Base-by-base conservation (phyloP, 1,284 basidiomycete species). In the Papiliotrema laurentii region DNA sequence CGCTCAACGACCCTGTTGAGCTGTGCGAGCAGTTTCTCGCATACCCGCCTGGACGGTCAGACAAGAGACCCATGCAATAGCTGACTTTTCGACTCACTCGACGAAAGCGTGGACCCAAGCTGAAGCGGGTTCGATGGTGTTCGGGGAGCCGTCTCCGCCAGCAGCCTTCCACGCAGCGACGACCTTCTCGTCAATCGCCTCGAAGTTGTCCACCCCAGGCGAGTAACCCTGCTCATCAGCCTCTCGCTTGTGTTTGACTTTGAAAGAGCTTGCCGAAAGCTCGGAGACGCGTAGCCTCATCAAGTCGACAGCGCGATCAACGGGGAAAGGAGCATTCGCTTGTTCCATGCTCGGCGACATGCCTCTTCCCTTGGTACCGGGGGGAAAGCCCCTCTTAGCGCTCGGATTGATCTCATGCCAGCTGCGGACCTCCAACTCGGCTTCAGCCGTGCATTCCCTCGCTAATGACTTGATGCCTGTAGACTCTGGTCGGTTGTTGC, bases 31-130 rank as follows among this genome's bases (percentile, higher is more conserved):
- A 92, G 55, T 33, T 74, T 66, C 45, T 74, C 73, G 50, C 65
- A 69, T 7, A 73, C 78, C 72, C 90, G 87, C 68, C 89, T 93
- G n/a, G n/a, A n/a, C n/a, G n/a, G n/a, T n/a, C n/a, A n/a, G n/a
- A n/a, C n/a, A n/a, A n/a, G n/a, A 56, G 9, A 28, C 28, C 9
- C 19, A 36, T 16, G 34, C 53, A 43, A 58, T 46, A 44, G 30
- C 21, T 13, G 16, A 35, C 24, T 11, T 22, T 10, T 4, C 3
- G 41, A 51, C 88, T 75, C 68, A 91, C 90, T 94, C 90, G 36
- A 93, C 76, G 55, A 93, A 86, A n/a, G 89, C 89, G 11, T 90
- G 92, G 47, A 92, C 77, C 78, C 92, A 94, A 39, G 93, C 70
- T 16, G 87, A 85, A 22, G 89, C 86, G 3, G 89, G 87, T 13